phyloP scores from a whole-genome alignment of 2,329 filamentous ascomycete species.

The Alternaria arbusti region DNA sequence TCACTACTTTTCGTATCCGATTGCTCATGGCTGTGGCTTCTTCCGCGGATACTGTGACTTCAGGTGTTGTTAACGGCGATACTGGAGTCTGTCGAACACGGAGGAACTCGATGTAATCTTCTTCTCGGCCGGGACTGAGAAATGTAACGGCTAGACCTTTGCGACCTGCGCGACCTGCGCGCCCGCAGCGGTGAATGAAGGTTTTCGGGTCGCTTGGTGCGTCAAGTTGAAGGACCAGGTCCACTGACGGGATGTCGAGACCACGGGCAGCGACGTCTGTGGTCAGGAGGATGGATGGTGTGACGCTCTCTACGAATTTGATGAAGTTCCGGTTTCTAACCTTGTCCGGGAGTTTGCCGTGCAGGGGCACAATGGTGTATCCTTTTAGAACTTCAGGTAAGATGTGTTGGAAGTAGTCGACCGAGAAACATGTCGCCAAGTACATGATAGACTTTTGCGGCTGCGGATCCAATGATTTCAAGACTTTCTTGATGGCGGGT shows the following conservation, averaged over 20 bases:
- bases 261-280: conserved; percentile 92
- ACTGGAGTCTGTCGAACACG: conserved; percentile 88
- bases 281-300: conserved; percentile 82
- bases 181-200: conserved; percentile 70
- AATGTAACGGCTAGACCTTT: conserved; percentile 86
- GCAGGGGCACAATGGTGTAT: conserved; percentile 78
- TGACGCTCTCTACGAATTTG: conserved; percentile 75
- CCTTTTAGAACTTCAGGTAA: conserved; percentile 74
- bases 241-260: conserved; percentile 89
- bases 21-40: conserved; percentile 66
- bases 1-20: conserved; percentile 66
- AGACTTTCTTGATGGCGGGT: conserved; percentile 72
- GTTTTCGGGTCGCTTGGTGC: conserved; percentile 87
- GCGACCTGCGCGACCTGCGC: conserved; percentile 67
- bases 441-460: conserved; percentile 91
- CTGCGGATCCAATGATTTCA: conserved; percentile 71
- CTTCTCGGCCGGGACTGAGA: conserved; percentile 81
- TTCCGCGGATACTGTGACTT: conserved; percentile 63
- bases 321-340: conserved; percentile 88
- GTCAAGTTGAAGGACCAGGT: conserved; percentile 89
- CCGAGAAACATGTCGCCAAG: conserved; percentile 89
- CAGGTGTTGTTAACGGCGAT: conserved; percentile 63
- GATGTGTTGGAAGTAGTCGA: conserved; percentile 90
- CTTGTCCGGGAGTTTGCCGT: conserved; percentile 89
- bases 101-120: conserved; percentile 88